Evolutionary conservation across 73 alveolate species (phyloP), one percentile per base, ranked within the genome.

Genomic region (Urostyla sp.): DNA sequence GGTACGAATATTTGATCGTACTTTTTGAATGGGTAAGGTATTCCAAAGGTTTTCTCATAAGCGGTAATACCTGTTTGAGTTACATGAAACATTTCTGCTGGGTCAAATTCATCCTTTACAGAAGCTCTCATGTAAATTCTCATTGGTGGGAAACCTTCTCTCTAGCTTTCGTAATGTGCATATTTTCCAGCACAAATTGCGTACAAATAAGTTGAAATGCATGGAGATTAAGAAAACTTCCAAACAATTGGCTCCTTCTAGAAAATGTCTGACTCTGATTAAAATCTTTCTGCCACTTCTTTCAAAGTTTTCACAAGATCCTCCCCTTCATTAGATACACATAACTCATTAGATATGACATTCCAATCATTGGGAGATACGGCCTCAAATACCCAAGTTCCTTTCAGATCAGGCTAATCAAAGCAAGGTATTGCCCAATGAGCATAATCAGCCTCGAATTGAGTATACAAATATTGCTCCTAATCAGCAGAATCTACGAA

Each of bases 1-100:
- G 99, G 99, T 45, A 93, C 83, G 85, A 95, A 95, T 24, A 95
- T 87, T 84, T 92, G 93, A 84, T 97, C 99, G 75, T 94, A 94
- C 90, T 97, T 97, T 57, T 67, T 80, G 95, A 95, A 97, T 54
- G 98, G 98, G 86, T 81, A 97, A 11, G 5, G 80, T 59, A 48
- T 49, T 28, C 92, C 92, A 58, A 89, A 80, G 85, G 57, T 73
- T 15, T 87, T 67, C 34, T 81, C 63, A 72, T 85, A 90, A 75
- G 60, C 86, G 15, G 54, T 63, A 72, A 93, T 90, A 28, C 96
- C 95, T 54, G 84, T 83, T 31, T 72, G 75, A 13, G 94, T 89
- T 5, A 82, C 87, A 30, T 73, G 76, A 46, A 81, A 66, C 86
- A 90, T 67, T 35, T 74, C 88, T 28, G 87, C 94, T 30, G 78